phyloP scores from a whole-genome alignment of 2,329 filamentous ascomycete genomes.

The Botrytis tulipae region DNA sequence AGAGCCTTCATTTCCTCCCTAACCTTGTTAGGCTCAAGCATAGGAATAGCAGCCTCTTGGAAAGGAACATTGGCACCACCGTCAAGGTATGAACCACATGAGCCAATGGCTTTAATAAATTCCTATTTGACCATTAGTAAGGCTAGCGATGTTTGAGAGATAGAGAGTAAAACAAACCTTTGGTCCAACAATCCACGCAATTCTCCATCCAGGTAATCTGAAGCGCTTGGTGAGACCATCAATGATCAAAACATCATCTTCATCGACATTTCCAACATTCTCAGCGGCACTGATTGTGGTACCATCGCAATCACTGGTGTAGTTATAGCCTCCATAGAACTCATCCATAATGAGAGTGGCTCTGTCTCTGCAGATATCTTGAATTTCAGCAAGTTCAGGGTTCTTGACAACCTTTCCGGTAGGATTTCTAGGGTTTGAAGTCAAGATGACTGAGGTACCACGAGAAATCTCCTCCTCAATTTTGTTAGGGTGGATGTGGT shows the following conservation, averaged over 20 bases:
- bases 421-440: slow-evolving; percentile 92
- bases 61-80: slow-evolving; percentile 93
- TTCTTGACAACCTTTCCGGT: slow-evolving; percentile 85
- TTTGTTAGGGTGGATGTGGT: slow-evolving; percentile 91
- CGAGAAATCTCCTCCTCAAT: slow-evolving; percentile 88
- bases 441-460: slow-evolving; percentile 84
- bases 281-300: slow-evolving; percentile 84
- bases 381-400: slow-evolving; percentile 83
- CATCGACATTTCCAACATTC: slow-evolving; percentile 85
- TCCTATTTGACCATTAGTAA: slow-evolving; percentile 47
- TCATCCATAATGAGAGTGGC: slow-evolving; percentile 94
- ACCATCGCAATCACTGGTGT: slow-evolving; percentile 88
- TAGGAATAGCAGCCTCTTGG: slow-evolving; percentile 87
- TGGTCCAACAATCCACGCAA: slow-evolving; percentile 92
- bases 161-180: slow-evolving; percentile 48
- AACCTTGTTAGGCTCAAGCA: slow-evolving; percentile 86
- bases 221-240: slow-evolving; percentile 97
- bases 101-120: slow-evolving; percentile 90
- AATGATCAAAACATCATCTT: slow-evolving; percentile 89
- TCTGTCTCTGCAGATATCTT: slow-evolving; percentile 86
- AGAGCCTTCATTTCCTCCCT: slow-evolving; percentile 83
- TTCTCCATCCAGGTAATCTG: slow-evolving; percentile 91
- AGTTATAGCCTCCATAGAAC: slow-evolving; percentile 97
- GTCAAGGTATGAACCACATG: slow-evolving; percentile 90
- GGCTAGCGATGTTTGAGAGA: neutral